Conservation (phyloP, 2,329 filamentous ascomycete genomes). For the Aureobasidium sp. region DNA sequence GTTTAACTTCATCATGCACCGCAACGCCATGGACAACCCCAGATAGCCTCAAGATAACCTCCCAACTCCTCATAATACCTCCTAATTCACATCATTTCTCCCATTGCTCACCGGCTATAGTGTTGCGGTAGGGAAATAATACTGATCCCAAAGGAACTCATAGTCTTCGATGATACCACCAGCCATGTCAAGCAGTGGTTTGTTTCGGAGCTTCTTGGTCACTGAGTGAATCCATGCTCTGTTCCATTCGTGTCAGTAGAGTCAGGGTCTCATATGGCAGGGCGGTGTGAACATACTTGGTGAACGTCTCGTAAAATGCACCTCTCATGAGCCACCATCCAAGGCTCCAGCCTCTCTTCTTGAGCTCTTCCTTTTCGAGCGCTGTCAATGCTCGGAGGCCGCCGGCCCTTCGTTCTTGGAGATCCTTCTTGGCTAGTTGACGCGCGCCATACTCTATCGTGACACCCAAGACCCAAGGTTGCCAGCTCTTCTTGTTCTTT, state of each 20-base stretch:
- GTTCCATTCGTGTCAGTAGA: slow-evolving; percentile 23
- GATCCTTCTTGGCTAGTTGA: slow-evolving; percentile 67
- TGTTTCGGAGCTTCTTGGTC: slow-evolving; percentile 62
- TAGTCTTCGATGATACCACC: slow-evolving; percentile 90
- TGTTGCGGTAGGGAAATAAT: slow-evolving; percentile 74
- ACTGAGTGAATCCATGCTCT: slow-evolving; percentile 60
- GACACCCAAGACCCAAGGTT: slow-evolving; percentile 83
- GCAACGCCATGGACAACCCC: slow-evolving; percentile 4
- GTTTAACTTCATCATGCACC: not conserved
- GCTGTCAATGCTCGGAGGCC: slow-evolving; percentile 71
- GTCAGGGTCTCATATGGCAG: not conserved
- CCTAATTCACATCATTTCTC: not conserved
- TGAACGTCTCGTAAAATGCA: slow-evolving; percentile 92
- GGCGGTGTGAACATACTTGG: slow-evolving; percentile 46
- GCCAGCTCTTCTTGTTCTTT: slow-evolving; percentile 74
- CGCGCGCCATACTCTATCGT: slow-evolving; percentile 80
- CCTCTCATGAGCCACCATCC: slow-evolving; percentile 96
- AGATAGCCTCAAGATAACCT: not conserved
- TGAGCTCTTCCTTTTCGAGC: slow-evolving; percentile 84
- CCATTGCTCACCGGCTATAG: slow-evolving; percentile 29
- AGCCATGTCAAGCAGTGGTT: slow-evolving; percentile 71
- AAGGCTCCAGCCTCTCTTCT: slow-evolving; percentile 80
- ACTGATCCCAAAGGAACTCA: slow-evolving; percentile 96
- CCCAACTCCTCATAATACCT: not conserved
- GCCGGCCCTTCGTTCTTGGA: slow-evolving; percentile 56